phyloP scores from a whole-genome alignment of 2,329 filamentous ascomycete species.

The Botrytis elliptica region DNA sequence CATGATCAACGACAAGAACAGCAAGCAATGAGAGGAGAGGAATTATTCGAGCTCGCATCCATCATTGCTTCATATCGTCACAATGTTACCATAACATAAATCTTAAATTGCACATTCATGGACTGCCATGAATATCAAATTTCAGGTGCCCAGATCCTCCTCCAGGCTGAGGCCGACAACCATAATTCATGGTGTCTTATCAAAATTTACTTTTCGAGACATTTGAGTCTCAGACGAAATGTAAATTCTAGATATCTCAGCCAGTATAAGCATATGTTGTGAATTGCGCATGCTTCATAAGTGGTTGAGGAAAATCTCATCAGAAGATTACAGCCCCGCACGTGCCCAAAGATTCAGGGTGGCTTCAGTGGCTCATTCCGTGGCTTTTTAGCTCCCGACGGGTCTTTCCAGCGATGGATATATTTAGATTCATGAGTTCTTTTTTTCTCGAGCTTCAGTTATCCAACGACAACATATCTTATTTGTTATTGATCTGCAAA shows the following conservation, averaged over 20 bases:
- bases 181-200: constrained; percentile 6
- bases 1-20: constrained; percentile 1
- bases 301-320: neutral
- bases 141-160: neutral
- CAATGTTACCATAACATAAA: neutral
- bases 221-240: neutral
- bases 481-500: neutral
- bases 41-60: neutral
- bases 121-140: neutral
- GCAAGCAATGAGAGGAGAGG: neutral
- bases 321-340: neutral
- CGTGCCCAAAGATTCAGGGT: neutral
- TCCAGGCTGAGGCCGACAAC: neutral
- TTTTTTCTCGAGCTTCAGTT: neutral
- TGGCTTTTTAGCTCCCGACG: constrained; percentile 3
- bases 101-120: neutral
- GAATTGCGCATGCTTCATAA: neutral
- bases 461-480: neutral
- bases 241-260: neutral
- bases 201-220: neutral
- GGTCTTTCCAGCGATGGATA: neutral
- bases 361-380: neutral
- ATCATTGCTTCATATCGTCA: neutral
- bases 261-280: neutral
- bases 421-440: neutral